Evolutionary conservation across 805 yeast genomes (phyloP).

Genomic region (Nakazawaea populi): DNA sequence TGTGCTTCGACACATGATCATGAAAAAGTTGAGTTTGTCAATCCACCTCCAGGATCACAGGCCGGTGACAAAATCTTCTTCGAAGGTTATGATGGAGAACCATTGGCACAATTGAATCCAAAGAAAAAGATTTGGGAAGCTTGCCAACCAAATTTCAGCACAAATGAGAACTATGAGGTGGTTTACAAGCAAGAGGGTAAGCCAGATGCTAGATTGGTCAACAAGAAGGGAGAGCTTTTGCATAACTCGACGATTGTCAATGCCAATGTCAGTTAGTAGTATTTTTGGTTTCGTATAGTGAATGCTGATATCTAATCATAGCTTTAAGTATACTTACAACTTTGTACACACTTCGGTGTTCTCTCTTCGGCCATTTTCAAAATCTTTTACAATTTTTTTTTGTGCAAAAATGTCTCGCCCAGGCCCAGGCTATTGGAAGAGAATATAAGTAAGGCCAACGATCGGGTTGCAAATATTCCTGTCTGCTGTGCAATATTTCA

Average conservation of each 20-base stretch:
- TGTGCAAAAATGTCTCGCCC: too few relatives aligned
- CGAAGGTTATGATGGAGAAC: constrained; percentile 83
- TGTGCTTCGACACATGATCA: constrained; percentile 76
- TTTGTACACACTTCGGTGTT: neutral
- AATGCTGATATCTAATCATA: neutral
- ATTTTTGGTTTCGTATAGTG: neutral
- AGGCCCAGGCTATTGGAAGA: too few relatives aligned
- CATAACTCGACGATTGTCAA: constrained; percentile 64
- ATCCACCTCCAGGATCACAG: constrained; percentile 88
- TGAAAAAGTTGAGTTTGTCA: constrained; percentile 77
- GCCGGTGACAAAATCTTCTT: constrained; percentile 97
- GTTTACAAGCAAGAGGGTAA: constrained; percentile 76
- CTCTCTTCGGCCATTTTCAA: too few relatives aligned
- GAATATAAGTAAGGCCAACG: too few relatives aligned
- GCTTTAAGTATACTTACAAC: neutral
- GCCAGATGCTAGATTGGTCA: constrained; percentile 67
- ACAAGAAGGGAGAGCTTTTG: constrained; percentile 72
- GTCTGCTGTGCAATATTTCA: too few relatives aligned
- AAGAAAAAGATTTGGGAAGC: constrained; percentile 98
- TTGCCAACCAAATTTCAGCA: constrained; percentile 85
- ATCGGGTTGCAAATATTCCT: too few relatives aligned
- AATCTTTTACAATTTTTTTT: too few relatives aligned
- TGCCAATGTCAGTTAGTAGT: constrained; percentile 69
- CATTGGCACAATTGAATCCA: constrained; percentile 91
- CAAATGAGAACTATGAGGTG: constrained; percentile 70